Conservation (phyloP, 176 grass and related monocot species). For the Oryza glumipatula region DNA sequence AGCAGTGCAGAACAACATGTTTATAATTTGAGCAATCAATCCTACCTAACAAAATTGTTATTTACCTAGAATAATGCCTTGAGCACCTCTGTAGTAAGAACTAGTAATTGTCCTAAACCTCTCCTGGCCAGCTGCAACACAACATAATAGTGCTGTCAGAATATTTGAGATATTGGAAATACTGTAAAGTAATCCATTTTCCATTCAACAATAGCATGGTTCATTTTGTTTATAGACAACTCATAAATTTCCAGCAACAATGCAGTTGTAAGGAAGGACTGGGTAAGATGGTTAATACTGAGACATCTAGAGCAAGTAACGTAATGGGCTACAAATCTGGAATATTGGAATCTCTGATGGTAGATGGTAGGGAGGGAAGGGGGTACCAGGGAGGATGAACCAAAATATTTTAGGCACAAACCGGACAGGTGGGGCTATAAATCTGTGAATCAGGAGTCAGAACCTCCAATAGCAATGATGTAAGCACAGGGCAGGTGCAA, state of each 20-base stretch:
- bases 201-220: neutral
- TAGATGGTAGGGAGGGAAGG: constrained; percentile 15
- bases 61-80: constrained; percentile 99
- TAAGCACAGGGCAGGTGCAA: constrained; percentile 13
- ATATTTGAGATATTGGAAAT: constrained; percentile 17
- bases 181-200: neutral
- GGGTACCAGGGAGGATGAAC: constrained; percentile 20
- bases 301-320: constrained; percentile 25
- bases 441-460: constrained; percentile 20
- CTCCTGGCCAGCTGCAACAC: constrained; percentile 93
- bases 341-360: constrained; percentile 22
- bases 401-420: constrained; percentile 36
- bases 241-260: constrained; percentile 15
- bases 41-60: neutral
- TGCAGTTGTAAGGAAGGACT: neutral
- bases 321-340: constrained; percentile 9
- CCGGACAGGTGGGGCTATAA: neutral
- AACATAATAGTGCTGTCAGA: constrained; percentile 24
- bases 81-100: constrained; percentile 99
- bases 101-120: constrained; percentile 96
- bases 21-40: constrained; percentile 30
- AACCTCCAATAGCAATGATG: constrained; percentile 42
- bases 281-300: constrained; percentile 8
- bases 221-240: constrained; percentile 13
- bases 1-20: neutral